Conservation (phyloP, 768 basidiomycete species). For the Pleurotus salmoneostramineus region DNA sequence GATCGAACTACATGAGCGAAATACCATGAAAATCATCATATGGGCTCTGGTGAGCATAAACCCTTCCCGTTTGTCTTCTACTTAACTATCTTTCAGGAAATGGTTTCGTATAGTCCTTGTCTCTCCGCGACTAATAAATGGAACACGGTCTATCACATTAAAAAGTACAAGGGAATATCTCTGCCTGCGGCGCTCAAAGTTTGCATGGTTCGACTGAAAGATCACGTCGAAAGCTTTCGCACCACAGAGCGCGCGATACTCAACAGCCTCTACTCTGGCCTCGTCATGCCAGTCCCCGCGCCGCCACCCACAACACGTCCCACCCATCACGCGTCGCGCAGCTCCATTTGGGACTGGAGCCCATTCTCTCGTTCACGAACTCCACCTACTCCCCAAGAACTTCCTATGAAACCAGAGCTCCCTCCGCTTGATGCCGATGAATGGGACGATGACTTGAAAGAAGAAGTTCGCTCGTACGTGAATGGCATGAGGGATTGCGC, state of each 20-base stretch:
- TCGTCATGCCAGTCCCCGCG: constrained; percentile 10
- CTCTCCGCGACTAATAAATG: constrained; percentile 28
- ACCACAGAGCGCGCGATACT: constrained; percentile 21
- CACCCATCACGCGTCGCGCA: constrained; percentile 11
- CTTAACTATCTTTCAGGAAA: constrained; percentile 40
- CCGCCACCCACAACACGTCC: constrained; percentile 5
- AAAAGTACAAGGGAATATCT: constrained; percentile 35
- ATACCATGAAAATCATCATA: constrained; percentile 46
- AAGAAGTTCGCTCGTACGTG: constrained; percentile 29
- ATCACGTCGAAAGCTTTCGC: constrained; percentile 30
- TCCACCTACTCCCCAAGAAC: background rate
- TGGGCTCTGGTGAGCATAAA: constrained; percentile 43
- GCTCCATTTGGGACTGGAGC: constrained; percentile 15
- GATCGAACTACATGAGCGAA: constrained; percentile 19
- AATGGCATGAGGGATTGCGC: constrained; percentile 53
- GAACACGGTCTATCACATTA: constrained; percentile 51
- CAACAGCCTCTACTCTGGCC: background rate
- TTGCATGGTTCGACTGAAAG: constrained; percentile 34
- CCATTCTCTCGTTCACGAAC: constrained; percentile 6
- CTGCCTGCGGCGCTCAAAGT: constrained; percentile 47
- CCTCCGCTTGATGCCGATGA: background rate
- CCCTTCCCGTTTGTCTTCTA: background rate
- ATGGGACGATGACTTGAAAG: background rate
- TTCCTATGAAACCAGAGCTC: constrained; percentile 4
- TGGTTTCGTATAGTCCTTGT: constrained; percentile 49